Base-by-base conservation (phyloP, 1,284 basidiomycete species). In the Tilletia indica region DNA sequence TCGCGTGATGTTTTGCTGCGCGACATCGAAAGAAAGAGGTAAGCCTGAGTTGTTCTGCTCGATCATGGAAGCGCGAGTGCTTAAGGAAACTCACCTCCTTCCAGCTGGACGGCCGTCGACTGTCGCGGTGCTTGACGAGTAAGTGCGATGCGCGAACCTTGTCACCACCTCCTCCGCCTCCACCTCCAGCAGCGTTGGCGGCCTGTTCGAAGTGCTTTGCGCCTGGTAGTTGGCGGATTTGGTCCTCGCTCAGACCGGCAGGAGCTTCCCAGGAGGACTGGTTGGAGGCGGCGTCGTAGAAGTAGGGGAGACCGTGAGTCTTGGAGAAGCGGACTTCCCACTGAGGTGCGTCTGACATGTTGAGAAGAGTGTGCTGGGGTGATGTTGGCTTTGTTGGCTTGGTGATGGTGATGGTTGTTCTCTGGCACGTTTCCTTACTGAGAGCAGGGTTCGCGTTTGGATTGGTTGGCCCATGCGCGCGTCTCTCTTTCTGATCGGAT, bases 141-240 rank as follows among this genome's bases (percentile, higher is more conserved):
- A 99, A 87, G 86, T 99, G 97, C 83, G 93, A 95, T 12, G 95
- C 96, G 71, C 94, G 90, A 45, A 97, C 93, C 85, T 93, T 88
- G 16, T 86, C 88, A 34, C 61, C 70, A 63, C 48, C 73, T 8
- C 86, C 79, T 93, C 85, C 77, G 6, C 49, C 70, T 14, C 5
- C 48, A 21, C 72, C 68, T 34, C 67, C 75, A 21, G 74, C 77
- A 34, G 78, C 78, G 39, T 75, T 73, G 64, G 71, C 69, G 4
- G 77, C 56, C 51, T 69, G 73, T 25, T 82, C 77, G n/a, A 31
- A 54, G 31, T 80, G 68, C 25, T 80, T 67, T 11, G 80, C 78
- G 25, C 83, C 83, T 0, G 82, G 80, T 5, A 85, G 74, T 38
- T 74, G 70, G 47, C 74, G 72, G 31, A 81, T 77, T 34, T 80